Evolutionary conservation across 2,329 filamentous ascomycete species (phyloP), one percentile per base, ranked within the genome.

Genomic region (Aspergillus carbonarius): DNA sequence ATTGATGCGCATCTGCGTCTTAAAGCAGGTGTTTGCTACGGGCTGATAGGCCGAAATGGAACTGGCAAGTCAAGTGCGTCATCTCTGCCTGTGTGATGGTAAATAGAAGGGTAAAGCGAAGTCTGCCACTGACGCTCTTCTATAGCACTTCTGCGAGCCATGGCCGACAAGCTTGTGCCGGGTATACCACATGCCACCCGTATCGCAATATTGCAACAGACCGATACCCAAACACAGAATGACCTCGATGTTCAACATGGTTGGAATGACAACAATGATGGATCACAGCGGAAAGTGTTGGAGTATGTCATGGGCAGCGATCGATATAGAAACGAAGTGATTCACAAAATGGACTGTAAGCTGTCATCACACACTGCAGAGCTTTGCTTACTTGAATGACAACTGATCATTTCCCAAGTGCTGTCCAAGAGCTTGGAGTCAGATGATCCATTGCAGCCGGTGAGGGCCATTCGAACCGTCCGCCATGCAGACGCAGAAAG

Each of bases 21-120:
- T 3, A 90, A 93, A 63, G 84, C 87, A 51, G 88, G 89, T 0
- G 81, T 86, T 47, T 83, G 89, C 60, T 96, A 96, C 79, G 91
- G 90, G 0, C 79, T 96, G 1, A 80, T 93, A 18, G 92, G 91
- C 0, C 83, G 90, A 6, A 96, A 96, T 74, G 91, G 91, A 0
- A 89, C 87, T 1, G 92, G 91, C 5, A 96, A 96, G 70, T 93
- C 90, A 4, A 93, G 87, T 88, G 74, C 20, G 68, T 57, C 25
- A 54, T 20, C 15, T 40, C 6, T 15, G 5, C 20, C 34, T 5
- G 6, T 15, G 6, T n/a, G 17, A 23, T 23, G 5, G 20, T 20
- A 5, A 6, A 20, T 23, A 18, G 20, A 15, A 15, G 3, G 35
- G 23, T 23, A 3, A 25, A 30, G 18, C 9, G 17, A 15, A 9